phyloP scores from a whole-genome alignment of 2,329 filamentous ascomycete species.

The Bertia moriformis region DNA sequence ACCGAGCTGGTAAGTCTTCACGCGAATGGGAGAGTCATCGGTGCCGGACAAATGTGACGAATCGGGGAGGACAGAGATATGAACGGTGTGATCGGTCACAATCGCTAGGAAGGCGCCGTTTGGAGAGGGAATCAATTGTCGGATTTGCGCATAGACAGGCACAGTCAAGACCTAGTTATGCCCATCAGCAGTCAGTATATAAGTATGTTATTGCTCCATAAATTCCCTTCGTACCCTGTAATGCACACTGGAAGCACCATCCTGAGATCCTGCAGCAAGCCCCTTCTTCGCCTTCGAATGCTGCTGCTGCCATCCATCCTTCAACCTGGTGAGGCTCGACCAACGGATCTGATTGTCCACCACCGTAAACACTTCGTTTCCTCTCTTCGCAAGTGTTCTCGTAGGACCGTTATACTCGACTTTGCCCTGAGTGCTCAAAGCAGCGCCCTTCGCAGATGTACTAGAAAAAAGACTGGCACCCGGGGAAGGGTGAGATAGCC shows the following conservation, averaged over 20 bases:
- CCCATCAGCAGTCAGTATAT: constrained; percentile 7
- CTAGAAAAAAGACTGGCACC: constrained; percentile 64
- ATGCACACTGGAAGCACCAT: constrained; percentile 6
- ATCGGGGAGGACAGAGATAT: constrained; percentile 75
- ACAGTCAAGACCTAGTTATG: constrained; percentile 55
- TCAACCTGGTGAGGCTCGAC: constrained; percentile 70
- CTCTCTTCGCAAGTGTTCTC: constrained; percentile 63
- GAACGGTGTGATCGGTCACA: constrained; percentile 72
- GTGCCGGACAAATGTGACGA: constrained; percentile 58
- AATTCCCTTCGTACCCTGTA: constrained; percentile 19
- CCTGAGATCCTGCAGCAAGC: constrained; percentile 4
- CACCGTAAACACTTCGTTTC: constrained; percentile 78
- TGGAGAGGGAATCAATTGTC: constrained; percentile 73
- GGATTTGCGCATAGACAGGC: constrained; percentile 67
- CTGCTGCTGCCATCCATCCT: constrained; percentile 39
- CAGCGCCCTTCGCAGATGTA: constrained; percentile 23
- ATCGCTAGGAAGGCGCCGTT: constrained; percentile 71
- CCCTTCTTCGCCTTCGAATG: constrained; percentile 7
- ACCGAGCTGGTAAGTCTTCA: constrained; percentile 82
- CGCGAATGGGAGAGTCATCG: constrained; percentile 55
- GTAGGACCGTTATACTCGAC: constrained; percentile 26
- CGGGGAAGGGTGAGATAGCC: constrained; percentile 66
- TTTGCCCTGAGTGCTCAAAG: constrained; percentile 14
- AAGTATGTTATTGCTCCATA: constrained; percentile 6
- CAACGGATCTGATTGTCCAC: constrained; percentile 83